phyloP scores from a whole-genome alignment of 179 eudicot species.

The Spergularia azorica region DNA sequence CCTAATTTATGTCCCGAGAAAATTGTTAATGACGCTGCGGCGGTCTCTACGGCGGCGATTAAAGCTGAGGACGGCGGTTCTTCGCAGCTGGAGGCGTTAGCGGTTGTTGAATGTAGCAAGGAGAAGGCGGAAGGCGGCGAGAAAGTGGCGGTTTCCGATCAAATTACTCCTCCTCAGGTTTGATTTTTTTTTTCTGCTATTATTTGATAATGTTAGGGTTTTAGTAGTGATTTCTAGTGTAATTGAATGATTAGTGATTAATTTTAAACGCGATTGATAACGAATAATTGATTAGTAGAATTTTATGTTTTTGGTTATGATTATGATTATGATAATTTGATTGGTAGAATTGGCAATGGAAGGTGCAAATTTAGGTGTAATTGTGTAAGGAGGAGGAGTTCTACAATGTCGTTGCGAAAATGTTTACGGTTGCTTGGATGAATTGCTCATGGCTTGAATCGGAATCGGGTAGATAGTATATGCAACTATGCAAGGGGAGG shows the following conservation, averaged over 20 bases:
- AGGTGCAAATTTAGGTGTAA: no score
- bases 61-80: constrained; percentile 11
- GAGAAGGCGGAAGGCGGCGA: constrained; percentile 6
- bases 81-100: constrained; percentile 1
- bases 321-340: not conserved
- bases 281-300: not conserved
- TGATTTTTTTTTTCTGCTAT: not conserved
- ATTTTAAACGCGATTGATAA: not conserved
- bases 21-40: not conserved
- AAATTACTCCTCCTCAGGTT: constrained; percentile 18
- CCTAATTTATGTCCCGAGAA: constrained; percentile 14
- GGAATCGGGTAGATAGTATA: not conserved
- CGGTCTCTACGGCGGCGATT: not conserved
- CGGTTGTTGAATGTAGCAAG: not conserved
- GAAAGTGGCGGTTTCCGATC: constrained; percentile 5
- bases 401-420: not conserved
- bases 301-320: not conserved
- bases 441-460: not conserved
- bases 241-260: not conserved
- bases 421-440: not conserved
- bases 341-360: no score
- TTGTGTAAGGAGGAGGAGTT: not conserved
- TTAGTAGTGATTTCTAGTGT: not conserved
- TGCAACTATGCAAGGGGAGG: not conserved
- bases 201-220: not conserved